These are phyloP conservation scores for Leptographium galeiforme DNA, from an alignment of 2,329 filamentous ascomycete species.

Conservation along the genomic window DNA sequence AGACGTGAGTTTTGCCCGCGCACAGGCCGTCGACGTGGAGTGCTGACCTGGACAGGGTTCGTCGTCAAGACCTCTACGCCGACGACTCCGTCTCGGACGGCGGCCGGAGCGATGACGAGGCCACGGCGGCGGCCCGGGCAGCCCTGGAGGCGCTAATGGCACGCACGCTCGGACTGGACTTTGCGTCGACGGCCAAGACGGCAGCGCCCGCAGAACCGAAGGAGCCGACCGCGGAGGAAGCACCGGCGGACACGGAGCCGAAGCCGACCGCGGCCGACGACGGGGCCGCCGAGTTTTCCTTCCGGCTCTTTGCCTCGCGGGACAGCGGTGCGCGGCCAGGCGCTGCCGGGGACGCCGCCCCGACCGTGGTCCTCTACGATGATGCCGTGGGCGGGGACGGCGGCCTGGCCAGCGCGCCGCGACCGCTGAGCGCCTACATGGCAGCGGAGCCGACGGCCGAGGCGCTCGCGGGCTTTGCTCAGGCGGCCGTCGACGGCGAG, in stretches of 20 bases:
- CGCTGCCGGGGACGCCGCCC: not conserved
- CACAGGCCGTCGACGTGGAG: not conserved
- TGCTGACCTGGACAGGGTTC: not conserved
- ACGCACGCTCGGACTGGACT: not conserved
- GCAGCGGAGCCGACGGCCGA: constrained; percentile 22
- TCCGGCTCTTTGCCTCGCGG: constrained; percentile 9
- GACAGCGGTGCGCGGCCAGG: not conserved
- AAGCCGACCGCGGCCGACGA: not conserved
- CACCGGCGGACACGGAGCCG: not conserved
- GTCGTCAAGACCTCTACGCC: constrained; percentile 8
- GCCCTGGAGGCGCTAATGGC: constrained; percentile 11
- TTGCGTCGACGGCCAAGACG: not conserved
- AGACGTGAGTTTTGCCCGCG: not conserved
- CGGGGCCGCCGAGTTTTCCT: constrained; percentile 5
- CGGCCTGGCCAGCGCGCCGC: constrained; percentile 23
- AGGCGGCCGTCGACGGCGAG: constrained; percentile 38
- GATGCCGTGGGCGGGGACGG: constrained; percentile 25
- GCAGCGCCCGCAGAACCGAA: not conserved
- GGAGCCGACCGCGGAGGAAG: not conserved
- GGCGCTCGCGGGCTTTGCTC: constrained; percentile 25
- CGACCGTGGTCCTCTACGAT: constrained; percentile 33
- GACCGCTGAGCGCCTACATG: constrained; percentile 38
- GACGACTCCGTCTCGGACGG: constrained; percentile 1
- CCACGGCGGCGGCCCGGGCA: not conserved
- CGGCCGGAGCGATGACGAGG: not conserved